Evolutionary conservation across 345 rosid species (phyloP), one percentile per base, ranked within the genome.

Genomic region (Carallia pectinifolia): DNA sequence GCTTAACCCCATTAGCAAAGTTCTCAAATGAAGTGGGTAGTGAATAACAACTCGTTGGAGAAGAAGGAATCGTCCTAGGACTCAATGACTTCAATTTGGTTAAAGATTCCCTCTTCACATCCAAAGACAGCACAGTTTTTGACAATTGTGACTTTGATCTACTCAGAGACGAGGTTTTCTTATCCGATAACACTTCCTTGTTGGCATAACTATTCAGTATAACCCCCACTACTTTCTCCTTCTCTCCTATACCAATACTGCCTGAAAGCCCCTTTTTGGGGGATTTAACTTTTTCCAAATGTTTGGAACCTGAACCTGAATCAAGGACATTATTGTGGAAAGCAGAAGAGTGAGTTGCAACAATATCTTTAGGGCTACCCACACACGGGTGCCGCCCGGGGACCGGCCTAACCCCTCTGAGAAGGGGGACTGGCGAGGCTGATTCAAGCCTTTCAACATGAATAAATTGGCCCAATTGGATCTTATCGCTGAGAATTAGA

Each of bases 331-430:
- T 79, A 36, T 60, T 84, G 16, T 92, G 93, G 53, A 95, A 95
- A 53, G 91, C 96, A 27, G 74, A 86, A 0, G 97, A 81, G 48
- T 81, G 87, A 66, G 97, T 85, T 47, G 97, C 99, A 66, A 86
- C 97, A 70, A 95, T 92, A 76, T 95, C 99, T 78, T 90, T 96
- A 31, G 99, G 99, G 83, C 72, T 80, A 29, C 99, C 99, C 44
- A 95, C 86, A 77, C 99, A 95, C 19, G 92, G 86, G 75, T 90
- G 99, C 71, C 99, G 81, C 54, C 99, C 99, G 4, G 99, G 99
- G 62, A 95, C 82, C 1, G 99, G 99, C 79, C 97, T 86, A 76
- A 95, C 97, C 73, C 99, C 99, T 40, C 81, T 80, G 69, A 95
- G 83, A 76, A 95, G 83, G 5, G 99, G 99, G 17, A 95, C 99